Evolutionary conservation across 805 yeast genomes (phyloP), one percentile per base, ranked within the genome.

Genomic region (Kurtzmaniella fragi): DNA sequence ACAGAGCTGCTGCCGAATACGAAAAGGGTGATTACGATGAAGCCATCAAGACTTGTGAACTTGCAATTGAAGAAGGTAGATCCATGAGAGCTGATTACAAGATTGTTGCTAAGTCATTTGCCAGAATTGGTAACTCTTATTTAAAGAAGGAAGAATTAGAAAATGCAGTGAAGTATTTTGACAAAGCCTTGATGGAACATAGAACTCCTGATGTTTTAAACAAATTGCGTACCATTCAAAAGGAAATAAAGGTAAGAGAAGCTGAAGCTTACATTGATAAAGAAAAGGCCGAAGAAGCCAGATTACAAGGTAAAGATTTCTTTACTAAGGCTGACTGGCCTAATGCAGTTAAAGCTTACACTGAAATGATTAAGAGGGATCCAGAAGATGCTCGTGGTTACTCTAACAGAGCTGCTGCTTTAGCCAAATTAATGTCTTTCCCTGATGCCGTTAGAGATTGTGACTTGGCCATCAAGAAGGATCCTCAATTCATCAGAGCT

Each of bases 251-350:
- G 70, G 73, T 71, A 42, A 73, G 75, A 56, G 96, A 89, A 65
- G 77, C 84, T 30, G 77, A 78, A 53, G 78, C 81, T 27, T 93
- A 90, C 60, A 65, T 91, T 50, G 84, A 89, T 61, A 95, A 95
- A 28, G 96, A 72, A 51, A 82, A 86, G 67, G 97, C 98, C 8
- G 98, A 91, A 63, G 91, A 81, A 60, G 97, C 98, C 17, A 84
- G 99, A 67, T 71, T 88, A 44, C 75, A 81, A 63, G 99, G 99
- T 62, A 91, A 86, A 64, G 91, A 85, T 17, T 78, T 63, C 56
- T 93, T 93, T 76, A 78, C 84, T 43, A 83, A 85, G 51, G 93
- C 87, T 36, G 96, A 91, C 64, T 91, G 96, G 96, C 98, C 99
- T 46, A 81, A 73, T 48, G 97, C 98, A 16, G 96, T 93, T 32